These are phyloP conservation scores for Fomitopsis pinicola DNA, from an alignment of 1,284 basidiomycete genomes.

Conservation along the genomic window DNA sequence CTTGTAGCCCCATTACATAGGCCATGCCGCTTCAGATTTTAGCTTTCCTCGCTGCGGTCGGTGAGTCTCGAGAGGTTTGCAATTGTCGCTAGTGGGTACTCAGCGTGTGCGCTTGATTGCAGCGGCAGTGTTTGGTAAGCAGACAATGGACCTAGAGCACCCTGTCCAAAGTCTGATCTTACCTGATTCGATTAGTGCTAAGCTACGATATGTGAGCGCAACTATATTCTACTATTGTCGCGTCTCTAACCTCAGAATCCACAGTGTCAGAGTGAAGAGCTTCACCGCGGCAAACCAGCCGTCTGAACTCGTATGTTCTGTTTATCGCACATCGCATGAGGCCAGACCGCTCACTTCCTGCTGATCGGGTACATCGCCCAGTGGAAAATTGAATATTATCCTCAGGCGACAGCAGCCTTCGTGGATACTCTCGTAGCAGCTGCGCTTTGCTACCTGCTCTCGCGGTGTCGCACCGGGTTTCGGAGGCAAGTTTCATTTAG, in stretches of 20 bases:
- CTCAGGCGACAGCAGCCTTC: conserved; percentile 11
- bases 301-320: conserved; percentile 3
- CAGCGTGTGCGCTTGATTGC: too few species aligned
- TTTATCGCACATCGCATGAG: background rate
- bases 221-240: background rate
- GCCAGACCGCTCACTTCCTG: background rate
- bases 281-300: background rate
- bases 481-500: background rate
- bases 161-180: too few species aligned
- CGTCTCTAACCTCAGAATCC: background rate
- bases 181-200: conserved; percentile 7
- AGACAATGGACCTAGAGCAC: too few species aligned
- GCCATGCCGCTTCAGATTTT: too few species aligned
- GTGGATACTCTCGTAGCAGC: conserved; percentile 18
- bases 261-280: background rate
- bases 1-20: background rate
- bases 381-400: conserved; percentile 18
- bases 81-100: too few species aligned
- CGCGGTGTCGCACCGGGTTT: background rate
- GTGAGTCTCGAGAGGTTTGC: too few species aligned
- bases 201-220: conserved; percentile 15
- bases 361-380: background rate
- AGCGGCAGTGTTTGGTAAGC: too few species aligned
- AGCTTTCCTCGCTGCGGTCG: too few species aligned
- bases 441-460: conserved; percentile 8